Percentiles rank a stretch among this genome's conserved stretches.
phyloP scores from a whole-genome alignment of 2,329 filamentous ascomycete species.

The Hymenoscyphus scutula region DNA sequence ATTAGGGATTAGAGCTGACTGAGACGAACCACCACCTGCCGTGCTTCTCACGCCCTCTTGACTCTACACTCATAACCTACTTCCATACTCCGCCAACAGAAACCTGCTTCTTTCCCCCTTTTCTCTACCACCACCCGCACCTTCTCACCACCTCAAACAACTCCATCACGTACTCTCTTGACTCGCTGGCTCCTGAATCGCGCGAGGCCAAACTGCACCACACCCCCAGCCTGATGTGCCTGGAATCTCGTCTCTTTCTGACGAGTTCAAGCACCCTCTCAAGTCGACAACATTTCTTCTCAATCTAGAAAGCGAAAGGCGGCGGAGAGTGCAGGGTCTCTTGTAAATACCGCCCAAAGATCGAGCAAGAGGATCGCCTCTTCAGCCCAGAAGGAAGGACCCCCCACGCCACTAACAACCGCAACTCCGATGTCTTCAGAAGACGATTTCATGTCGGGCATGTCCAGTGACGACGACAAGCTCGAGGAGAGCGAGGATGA shows the following conservation, averaged over 20 bases:
- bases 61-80: not conserved
- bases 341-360: conserved; percentile 36
- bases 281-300: conserved; percentile 50
- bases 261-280: conserved; percentile 30
- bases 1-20: conserved; percentile 3
- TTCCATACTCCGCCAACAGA: not conserved
- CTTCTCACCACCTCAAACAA: not conserved
- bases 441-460: conserved; percentile 85
- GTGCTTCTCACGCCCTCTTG: not conserved
- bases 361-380: conserved; percentile 38
- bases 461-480: conserved; percentile 74
- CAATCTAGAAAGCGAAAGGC: conserved; percentile 52
- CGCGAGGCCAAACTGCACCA: not conserved
- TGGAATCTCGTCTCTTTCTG: conserved; percentile 28
- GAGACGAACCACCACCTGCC: not conserved
- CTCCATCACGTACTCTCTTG: conserved; percentile 4
- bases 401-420: conserved; percentile 56
- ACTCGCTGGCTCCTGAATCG: conserved; percentile 5
- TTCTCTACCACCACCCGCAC: not conserved
- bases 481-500: conserved; percentile 77
- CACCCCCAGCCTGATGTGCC: conserved; percentile 31
- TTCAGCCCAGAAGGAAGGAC: conserved; percentile 41
- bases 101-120: not conserved
- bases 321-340: conserved; percentile 42
- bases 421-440: conserved; percentile 84